Evolutionary conservation across 2,329 filamentous ascomycete species (phyloP), one percentile per base, ranked within the genome.

Genomic region (Ceratocystis variospora): DNA sequence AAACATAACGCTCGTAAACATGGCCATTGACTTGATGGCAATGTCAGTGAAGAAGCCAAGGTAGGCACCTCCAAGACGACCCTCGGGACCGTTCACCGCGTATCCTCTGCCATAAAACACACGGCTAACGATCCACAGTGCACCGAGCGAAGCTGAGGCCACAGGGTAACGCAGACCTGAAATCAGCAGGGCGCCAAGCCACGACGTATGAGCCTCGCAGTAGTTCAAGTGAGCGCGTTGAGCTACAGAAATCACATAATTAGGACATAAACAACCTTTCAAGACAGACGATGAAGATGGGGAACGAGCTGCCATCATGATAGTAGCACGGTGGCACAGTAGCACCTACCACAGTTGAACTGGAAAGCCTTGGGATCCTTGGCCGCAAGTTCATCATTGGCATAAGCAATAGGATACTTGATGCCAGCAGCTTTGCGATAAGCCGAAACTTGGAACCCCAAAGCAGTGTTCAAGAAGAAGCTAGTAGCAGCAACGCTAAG

Each of bases 191-290:
- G 78, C 75, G 25, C 75, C 77, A 10, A 87, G 71, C 72, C 82
- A 77, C 2, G 82, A 76, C 7, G 79, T 75, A 45, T 82, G 76
- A 75, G 83, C 85, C 77, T 88, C 86, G 69, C 78, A 79, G 75
- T 79, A 87, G 77, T 87, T 87, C 70, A 77, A 75, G 73, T 88
- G 85, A 8, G 83, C 80, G 61, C 83, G 81, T 71, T 86, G 83
- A 64, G 81, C 79, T 81, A 22, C 53, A 66, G 45, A 17, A 8
- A 59, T 17, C 8, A 15, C 37, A 59, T 5, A 28, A 37, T 25
- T 19, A 17, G n/a, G 4, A 12, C 6, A 15, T 57, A 25, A 62
- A 63, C 37, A 15, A 15, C 22, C 4, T 25, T 53, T 28, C 3
- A 41, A 41, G 37, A 41, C 37, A 28, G 48, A 10, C 19, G 3